phyloP scores from a whole-genome alignment of 345 rosid species.

The Aquilaria yunnanensis region DNA sequence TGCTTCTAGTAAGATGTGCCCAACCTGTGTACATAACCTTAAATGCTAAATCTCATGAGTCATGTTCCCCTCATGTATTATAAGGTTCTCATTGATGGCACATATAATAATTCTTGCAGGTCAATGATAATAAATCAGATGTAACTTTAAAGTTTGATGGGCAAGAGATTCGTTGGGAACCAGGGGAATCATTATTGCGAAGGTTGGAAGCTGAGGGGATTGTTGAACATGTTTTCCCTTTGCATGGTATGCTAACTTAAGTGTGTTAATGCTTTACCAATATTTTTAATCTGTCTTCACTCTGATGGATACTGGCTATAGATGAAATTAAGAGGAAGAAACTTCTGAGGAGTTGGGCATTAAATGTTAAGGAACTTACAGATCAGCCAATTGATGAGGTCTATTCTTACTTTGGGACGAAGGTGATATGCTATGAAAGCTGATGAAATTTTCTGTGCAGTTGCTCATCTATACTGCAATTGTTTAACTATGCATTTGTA shows the following conservation, averaged over 20 bases:
- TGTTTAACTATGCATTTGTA: constrained; percentile 15
- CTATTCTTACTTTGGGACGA: constrained; percentile 77
- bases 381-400: constrained; percentile 79
- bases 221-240: constrained; percentile 70
- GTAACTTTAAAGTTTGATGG: constrained; percentile 37
- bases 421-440: constrained; percentile 36
- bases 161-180: constrained; percentile 52
- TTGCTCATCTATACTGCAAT: constrained; percentile 2
- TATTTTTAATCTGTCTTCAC: constrained; percentile 9
- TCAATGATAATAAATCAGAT: constrained; percentile 31
- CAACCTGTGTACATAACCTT: too few species aligned
- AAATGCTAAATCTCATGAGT: neutral
- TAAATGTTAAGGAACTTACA: constrained; percentile 69
- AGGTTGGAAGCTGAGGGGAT: constrained; percentile 63
- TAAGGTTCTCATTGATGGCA: neutral
- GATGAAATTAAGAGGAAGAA: constrained; percentile 71
- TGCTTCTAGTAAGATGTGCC: too few species aligned
- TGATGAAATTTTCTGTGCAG: neutral
- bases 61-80: neutral
- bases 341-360: constrained; percentile 71
- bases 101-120: constrained; percentile 33
- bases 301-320: constrained; percentile 26
- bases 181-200: constrained; percentile 59
- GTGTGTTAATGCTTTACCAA: constrained; percentile 8
- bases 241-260: constrained; percentile 55